phyloP scores from a whole-genome alignment of 441 rosid genomes.

The Syzygium syzygioides region DNA sequence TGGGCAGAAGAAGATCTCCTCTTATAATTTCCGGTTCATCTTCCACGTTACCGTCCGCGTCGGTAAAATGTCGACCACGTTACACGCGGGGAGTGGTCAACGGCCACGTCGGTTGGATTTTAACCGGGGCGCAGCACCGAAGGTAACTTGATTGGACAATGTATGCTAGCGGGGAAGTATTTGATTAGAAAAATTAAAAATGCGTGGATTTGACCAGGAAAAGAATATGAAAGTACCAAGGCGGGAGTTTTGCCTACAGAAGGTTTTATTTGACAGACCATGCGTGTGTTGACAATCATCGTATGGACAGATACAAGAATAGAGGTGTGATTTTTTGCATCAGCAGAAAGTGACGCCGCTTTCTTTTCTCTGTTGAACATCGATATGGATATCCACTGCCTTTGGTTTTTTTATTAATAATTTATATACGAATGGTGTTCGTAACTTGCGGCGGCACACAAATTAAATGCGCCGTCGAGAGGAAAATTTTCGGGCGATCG shows the following conservation, averaged over 20 bases:
- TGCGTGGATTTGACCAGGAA: not conserved
- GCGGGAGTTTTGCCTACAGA: not conserved
- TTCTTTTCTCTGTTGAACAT: not conserved
- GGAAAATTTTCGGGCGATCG: not conserved
- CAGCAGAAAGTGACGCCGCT: not conserved
- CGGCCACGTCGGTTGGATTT: not conserved
- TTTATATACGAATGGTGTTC: not conserved
- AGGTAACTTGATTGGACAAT: not conserved
- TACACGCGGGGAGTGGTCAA: not conserved
- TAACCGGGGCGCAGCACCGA: not conserved
- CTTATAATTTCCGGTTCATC: not conserved
- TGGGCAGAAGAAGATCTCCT: not conserved
- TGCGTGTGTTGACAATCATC: not conserved
- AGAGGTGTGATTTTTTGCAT: not conserved
- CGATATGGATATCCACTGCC: not conserved
- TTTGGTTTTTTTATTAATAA: not conserved
- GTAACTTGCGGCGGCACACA: too few relatives aligned
- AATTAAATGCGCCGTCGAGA: not conserved
- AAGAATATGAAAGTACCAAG: not conserved
- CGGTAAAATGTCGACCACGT: not conserved
- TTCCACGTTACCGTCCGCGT: not conserved
- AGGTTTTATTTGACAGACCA: not conserved
- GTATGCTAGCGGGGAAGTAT: not conserved
- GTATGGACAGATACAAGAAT: not conserved
- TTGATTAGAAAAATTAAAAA: accelerated